Evolutionary conservation across 129 eudicot species (phyloP).

Genomic region (Saposhnikovia divaricata): DNA sequence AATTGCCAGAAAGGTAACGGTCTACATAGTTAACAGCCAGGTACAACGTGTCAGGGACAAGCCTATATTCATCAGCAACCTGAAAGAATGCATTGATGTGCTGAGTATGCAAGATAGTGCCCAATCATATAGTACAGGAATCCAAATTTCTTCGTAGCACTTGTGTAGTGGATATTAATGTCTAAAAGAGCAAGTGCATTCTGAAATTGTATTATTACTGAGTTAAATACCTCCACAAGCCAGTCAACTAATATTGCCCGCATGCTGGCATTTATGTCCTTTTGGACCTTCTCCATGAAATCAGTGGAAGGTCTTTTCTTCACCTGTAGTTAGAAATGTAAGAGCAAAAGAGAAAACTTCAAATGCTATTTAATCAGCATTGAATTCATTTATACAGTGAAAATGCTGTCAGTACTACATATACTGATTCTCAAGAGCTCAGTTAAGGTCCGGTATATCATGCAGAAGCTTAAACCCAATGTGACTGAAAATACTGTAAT

Average conservation of each 20-base stretch:
- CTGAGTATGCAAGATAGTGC: neutral
- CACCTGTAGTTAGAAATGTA: conserved; percentile 19
- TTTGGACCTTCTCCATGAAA: conserved; percentile 84
- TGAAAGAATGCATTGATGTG: conserved; percentile 13
- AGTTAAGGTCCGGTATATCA: neutral
- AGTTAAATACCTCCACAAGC: conserved; percentile 76
- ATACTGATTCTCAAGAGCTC: neutral
- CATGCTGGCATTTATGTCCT: conserved; percentile 87
- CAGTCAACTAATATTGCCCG: conserved; percentile 83
- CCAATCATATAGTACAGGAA: neutral
- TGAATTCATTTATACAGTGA: neutral
- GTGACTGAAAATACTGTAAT: neutral
- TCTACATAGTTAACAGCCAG: conserved; percentile 83
- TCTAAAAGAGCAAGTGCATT: neutral
- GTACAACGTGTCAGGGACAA: conserved; percentile 85
- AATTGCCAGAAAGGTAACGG: conserved; percentile 82
- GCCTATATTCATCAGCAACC: conserved; percentile 92
- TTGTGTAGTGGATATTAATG: neutral
- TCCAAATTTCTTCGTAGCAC: neutral
- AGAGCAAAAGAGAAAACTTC: neutral
- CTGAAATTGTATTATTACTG: neutral
- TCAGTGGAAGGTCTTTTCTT: conserved; percentile 76
- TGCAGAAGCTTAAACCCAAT: neutral
- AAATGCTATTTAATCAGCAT: neutral
- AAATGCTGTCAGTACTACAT: neutral